Evolutionary conservation across 176 grass and related monocot genomes (phyloP).

Genomic region (Otatea glauca): DNA sequence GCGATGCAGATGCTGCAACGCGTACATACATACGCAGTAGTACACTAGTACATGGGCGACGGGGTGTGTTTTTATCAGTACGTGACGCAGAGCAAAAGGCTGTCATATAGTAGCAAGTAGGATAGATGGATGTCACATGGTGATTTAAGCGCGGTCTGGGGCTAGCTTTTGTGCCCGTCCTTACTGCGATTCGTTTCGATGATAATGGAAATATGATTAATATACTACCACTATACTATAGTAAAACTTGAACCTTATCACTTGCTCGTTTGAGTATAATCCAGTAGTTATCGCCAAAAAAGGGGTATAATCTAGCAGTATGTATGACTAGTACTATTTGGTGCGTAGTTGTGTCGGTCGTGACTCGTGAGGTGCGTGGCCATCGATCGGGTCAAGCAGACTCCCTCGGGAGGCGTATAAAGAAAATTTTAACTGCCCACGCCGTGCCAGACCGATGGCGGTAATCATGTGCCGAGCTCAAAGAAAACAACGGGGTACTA

Average conservation of each 20-base stretch:
- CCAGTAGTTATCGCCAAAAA: not conserved
- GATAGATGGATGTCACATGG: not conserved
- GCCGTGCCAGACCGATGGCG: conserved; percentile 23
- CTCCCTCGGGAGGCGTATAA: conserved; percentile 20
- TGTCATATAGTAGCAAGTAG: not conserved
- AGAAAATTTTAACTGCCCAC: conserved; percentile 1
- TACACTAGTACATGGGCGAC: not conserved
- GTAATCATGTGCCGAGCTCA: conserved; percentile 33
- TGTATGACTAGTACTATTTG: not conserved
- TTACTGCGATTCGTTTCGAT: conserved; percentile 14
- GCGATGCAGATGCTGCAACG: not conserved
- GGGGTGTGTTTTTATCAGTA: not conserved
- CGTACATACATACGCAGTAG: not conserved
- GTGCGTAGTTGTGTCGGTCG: not conserved
- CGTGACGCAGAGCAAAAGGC: not conserved
- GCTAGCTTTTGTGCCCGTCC: conserved; percentile 22
- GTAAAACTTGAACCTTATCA: not conserved
- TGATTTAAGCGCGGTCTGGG: not conserved
- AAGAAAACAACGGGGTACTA: not conserved
- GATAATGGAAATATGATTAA: not conserved
- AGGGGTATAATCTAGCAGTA: not conserved
- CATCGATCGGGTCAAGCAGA: conserved; percentile 10
- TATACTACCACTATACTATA: not conserved
- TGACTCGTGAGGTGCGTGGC: not conserved
- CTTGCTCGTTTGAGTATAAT: not conserved